Conservation (phyloP, 1,284 basidiomycete species). For the Ustilago lituana region DNA sequence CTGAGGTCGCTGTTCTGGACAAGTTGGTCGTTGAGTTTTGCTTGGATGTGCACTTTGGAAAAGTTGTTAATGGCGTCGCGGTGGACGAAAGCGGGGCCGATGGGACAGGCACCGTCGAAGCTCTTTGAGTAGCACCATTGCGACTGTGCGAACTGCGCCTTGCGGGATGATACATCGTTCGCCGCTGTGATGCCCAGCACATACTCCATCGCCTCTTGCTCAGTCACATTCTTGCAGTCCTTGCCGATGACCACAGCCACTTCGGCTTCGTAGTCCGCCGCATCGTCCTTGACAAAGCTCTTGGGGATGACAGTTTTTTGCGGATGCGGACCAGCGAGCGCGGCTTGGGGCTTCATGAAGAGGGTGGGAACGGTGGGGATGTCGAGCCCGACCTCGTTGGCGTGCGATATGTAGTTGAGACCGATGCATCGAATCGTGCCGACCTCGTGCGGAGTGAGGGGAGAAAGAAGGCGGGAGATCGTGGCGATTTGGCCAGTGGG, state of each 20-base stretch:
- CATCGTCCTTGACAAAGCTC: slow-evolving; percentile 74
- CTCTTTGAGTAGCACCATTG: slow-evolving; percentile 68
- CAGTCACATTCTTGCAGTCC: slow-evolving; percentile 78
- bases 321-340: slow-evolving; percentile 78
- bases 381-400: slow-evolving; percentile 69
- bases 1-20: slow-evolving; percentile 66
- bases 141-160: slow-evolving; percentile 62
- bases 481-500: slow-evolving; percentile 75
- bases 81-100: slow-evolving; percentile 68
- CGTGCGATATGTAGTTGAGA: slow-evolving; percentile 81
- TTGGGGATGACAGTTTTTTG: slow-evolving; percentile 72
- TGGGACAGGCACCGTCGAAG: slow-evolving; percentile 69
- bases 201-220: slow-evolving; percentile 80
- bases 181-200: slow-evolving; percentile 73
- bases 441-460: slow-evolving; percentile 71
- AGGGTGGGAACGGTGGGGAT: slow-evolving; percentile 75
- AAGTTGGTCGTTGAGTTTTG: slow-evolving; percentile 63
- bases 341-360: slow-evolving; percentile 80
- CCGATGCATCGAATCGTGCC: slow-evolving; percentile 80
- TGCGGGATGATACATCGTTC: slow-evolving; percentile 69
- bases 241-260: slow-evolving; percentile 85
- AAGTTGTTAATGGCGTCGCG: slow-evolving; percentile 48
- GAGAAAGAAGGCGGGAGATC: slow-evolving; percentile 77
- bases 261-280: slow-evolving; percentile 89
- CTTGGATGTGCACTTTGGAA: slow-evolving; percentile 61